Percentiles rank a stretch among this genome's conserved stretches.
Evolutionary conservation across 2,329 filamentous ascomycete species (phyloP).

Genomic region (Xylariaceae sp.): DNA sequence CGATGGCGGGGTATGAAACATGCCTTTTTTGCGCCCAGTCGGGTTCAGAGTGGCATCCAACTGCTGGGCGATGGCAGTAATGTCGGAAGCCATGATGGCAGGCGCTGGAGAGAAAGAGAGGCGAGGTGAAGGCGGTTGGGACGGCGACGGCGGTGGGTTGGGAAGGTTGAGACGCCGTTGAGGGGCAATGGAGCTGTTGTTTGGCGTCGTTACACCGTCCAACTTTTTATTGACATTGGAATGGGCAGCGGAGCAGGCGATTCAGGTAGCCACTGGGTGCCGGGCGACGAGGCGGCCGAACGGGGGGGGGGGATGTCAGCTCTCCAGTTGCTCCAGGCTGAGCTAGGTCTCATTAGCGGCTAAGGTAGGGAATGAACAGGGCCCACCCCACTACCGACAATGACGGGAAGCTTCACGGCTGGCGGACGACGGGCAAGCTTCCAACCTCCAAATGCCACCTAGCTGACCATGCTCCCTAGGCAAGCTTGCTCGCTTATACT

Average conservation of each 20-base stretch:
- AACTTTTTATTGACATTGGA: constrained; percentile 25
- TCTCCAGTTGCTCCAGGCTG: too few relatives aligned
- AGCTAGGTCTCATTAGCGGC: too few relatives aligned
- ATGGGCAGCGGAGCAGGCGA: neutral
- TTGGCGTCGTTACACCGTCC: constrained; percentile 11
- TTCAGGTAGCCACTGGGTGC: neutral
- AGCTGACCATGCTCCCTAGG: too few relatives aligned
- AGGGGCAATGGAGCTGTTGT: constrained; percentile 3
- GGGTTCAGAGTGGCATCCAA: constrained; percentile 90
- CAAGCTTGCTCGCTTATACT: too few relatives aligned
- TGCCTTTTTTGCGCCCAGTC: constrained; percentile 84
- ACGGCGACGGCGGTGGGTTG: neutral
- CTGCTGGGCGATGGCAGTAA: constrained; percentile 70
- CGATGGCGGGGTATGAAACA: constrained; percentile 18
- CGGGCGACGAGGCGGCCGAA: too few relatives aligned
- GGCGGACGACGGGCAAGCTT: too few relatives aligned
- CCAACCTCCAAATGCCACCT: too few relatives aligned
- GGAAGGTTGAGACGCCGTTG: constrained; percentile 1
- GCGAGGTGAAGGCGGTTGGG: neutral
- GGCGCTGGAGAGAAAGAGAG: constrained; percentile 11
- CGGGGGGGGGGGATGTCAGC: too few relatives aligned
- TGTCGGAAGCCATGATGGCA: constrained; percentile 52
- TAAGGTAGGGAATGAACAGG: too few relatives aligned
- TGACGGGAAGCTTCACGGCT: too few relatives aligned
- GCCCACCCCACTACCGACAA: too few relatives aligned